Evolutionary conservation across 306 rosid genomes (phyloP).

Genomic region (Oxytropis ochrocephala): DNA sequence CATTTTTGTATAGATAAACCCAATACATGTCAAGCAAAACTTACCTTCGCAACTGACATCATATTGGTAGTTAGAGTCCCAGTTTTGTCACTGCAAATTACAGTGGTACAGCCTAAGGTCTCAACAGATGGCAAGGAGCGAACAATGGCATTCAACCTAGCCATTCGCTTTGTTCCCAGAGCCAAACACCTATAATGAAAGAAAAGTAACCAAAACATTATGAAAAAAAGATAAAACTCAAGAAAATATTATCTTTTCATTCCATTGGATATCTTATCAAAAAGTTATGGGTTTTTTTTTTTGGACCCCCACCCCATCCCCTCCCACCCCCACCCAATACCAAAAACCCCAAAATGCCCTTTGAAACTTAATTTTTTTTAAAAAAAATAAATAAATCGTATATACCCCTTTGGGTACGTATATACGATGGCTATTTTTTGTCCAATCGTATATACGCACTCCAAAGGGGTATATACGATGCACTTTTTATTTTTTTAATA

Average conservation of each 20-base stretch:
- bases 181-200: constrained; percentile 74
- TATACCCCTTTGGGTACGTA: too few species aligned
- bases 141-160: constrained; percentile 92
- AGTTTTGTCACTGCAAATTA: constrained; percentile 96
- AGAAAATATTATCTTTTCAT: not conserved
- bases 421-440: too few species aligned
- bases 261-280: not conserved
- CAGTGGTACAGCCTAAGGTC: constrained; percentile 97
- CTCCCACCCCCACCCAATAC: too few species aligned
- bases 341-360: too few species aligned
- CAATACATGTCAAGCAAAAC: not conserved
- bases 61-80: constrained; percentile 96
- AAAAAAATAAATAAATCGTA: too few species aligned
- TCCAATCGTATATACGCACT: too few species aligned
- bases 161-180: constrained; percentile 98
- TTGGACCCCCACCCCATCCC: too few species aligned
- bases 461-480: too few species aligned
- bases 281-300: too few species aligned
- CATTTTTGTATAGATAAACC: too few species aligned
- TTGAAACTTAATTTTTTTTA: too few species aligned
- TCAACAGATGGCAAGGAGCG: constrained; percentile 92
- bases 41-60: constrained; percentile 94
- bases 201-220: constrained; percentile 5
- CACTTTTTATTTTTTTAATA: too few species aligned
- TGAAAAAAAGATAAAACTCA: not conserved